These are phyloP conservation scores for Daldinia vernicosa DNA, from an alignment of 495 filamentous ascomycete genomes.

Conservation along the genomic window DNA sequence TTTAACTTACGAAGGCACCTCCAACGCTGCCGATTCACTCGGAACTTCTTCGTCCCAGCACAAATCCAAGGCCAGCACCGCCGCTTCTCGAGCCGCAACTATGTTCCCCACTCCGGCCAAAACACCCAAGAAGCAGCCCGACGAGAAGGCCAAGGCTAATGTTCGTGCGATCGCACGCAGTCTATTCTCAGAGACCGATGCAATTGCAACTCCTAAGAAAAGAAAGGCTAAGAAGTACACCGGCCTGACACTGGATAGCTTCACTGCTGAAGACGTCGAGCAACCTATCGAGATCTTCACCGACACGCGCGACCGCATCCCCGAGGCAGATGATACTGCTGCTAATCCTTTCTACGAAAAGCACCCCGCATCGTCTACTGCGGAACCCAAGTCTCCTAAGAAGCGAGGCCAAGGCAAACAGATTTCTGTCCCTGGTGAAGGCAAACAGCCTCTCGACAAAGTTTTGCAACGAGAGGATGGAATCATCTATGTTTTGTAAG, in stretches of 20 bases:
- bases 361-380: conserved; percentile 38
- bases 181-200: conserved; percentile 71
- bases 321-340: conserved; percentile 68
- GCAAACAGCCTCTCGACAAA: conserved; percentile 66
- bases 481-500: conserved; percentile 88
- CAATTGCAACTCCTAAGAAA: conserved; percentile 68
- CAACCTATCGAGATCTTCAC: conserved; percentile 83
- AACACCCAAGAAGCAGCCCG: conserved; percentile 79
- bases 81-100: conserved; percentile 41
- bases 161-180: conserved; percentile 74
- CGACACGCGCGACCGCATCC: conserved; percentile 86
- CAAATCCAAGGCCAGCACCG: conserved; percentile 31
- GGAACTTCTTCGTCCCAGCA: conserved; percentile 44
- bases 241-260: conserved; percentile 76
- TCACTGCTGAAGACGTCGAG: conserved; percentile 64
- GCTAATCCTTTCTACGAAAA: conserved; percentile 80
- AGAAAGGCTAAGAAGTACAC: conserved; percentile 65
- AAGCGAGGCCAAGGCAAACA: conserved; percentile 58
- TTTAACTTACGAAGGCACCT: conserved; percentile 47
- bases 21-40: conserved; percentile 49
- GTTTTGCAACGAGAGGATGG: conserved; percentile 75
- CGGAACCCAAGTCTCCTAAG: conserved; percentile 41
- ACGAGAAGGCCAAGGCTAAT: conserved; percentile 59
- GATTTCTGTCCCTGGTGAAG: conserved; percentile 60
- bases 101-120: conserved; percentile 92